Evolutionary conservation across 2,329 filamentous ascomycete species (phyloP).

Genomic region (Trichoderma koningii): DNA sequence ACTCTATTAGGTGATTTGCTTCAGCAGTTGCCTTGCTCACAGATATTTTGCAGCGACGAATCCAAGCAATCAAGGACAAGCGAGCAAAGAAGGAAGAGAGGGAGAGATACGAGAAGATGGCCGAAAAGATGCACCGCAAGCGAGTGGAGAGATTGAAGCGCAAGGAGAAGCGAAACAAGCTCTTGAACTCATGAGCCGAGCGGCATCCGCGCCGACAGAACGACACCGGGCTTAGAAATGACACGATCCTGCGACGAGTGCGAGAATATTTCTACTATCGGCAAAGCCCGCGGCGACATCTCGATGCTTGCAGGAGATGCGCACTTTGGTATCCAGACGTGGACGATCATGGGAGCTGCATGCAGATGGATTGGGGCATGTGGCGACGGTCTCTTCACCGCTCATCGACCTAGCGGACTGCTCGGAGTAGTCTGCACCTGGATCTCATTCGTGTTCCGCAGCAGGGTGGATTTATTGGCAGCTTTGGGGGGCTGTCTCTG

Average conservation of each 20-base stretch:
- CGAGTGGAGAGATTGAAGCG: slow-evolving; percentile 89
- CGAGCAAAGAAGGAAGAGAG: slow-evolving; percentile 88
- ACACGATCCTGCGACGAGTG: no score
- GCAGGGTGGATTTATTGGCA: background rate
- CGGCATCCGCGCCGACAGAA: slow-evolving; percentile 11
- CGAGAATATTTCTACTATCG: slow-evolving; percentile 4
- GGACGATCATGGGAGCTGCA: background rate
- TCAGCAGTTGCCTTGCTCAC: slow-evolving; percentile 16
- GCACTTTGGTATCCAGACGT: background rate
- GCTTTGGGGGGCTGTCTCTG: background rate
- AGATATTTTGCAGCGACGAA: slow-evolving; percentile 59
- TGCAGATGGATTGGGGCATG: slow-evolving; percentile 6
- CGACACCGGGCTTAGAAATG: background rate
- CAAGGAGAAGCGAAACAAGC: slow-evolving; percentile 94
- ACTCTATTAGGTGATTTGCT: background rate
- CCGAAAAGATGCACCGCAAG: slow-evolving; percentile 97
- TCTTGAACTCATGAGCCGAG: slow-evolving; percentile 63
- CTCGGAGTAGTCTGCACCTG: background rate
- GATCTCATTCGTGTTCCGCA: slow-evolving; percentile 7
- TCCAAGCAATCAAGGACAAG: slow-evolving; percentile 81
- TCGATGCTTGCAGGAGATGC: slow-evolving; percentile 3
- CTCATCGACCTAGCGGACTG: background rate
- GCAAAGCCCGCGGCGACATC: background rate
- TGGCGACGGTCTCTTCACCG: slow-evolving; percentile 19
- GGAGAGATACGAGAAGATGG: slow-evolving; percentile 89